Base-by-base conservation (phyloP, 2,329 filamentous ascomycete genomes). In the Chaetoscypha palmicola region DNA sequence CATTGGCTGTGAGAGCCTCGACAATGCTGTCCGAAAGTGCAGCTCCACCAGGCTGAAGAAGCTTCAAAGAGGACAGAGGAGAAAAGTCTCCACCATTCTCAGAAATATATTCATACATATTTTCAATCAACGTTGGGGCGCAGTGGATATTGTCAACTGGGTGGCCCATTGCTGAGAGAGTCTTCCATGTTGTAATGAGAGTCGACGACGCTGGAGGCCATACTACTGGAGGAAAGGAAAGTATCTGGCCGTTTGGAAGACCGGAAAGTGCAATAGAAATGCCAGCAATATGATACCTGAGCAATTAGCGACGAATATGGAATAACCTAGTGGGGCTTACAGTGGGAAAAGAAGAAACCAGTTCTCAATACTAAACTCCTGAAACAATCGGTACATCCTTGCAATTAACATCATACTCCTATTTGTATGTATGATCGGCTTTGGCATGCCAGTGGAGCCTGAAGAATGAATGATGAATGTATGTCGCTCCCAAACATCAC, bases 281-380 rank as follows among this genome's bases (percentile, higher is more conserved):
- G 14, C 59, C 58, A 9, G 58, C 58, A 23, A 60, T 58, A 36
- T 60, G 57, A 37, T 58, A 58, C 43, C 57, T 59, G n/a, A 14
- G 23, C 19, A 24, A 17, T 24, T 53, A 40, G 19, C 19, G 48
- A 38, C 9, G 2, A 21, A 19, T 36, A 21, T 26, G 11, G 16
- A 28, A 26, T 24, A 8, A 9, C n/a, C 1, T 32, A 21, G 16
- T 16, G 16, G 14, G 10, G 33, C 54, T 46, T 45, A 60, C 57
- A 63, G 43, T 22, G 59, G 58, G 43, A 63, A 63, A 9, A 60
- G 50, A 17, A 62, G 57, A 49, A 61, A 62, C 58, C 59, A 62
- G 28, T 63, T 62, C 19, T 58, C 52, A 14, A 61, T 43, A 19
- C 54, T 45, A 33, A 61, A 59, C n/a, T 58, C 53, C 31, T 56